Evolutionary conservation across 495 filamentous ascomycete species (phyloP).

Genomic region (Hyaloscypha variabilis): DNA sequence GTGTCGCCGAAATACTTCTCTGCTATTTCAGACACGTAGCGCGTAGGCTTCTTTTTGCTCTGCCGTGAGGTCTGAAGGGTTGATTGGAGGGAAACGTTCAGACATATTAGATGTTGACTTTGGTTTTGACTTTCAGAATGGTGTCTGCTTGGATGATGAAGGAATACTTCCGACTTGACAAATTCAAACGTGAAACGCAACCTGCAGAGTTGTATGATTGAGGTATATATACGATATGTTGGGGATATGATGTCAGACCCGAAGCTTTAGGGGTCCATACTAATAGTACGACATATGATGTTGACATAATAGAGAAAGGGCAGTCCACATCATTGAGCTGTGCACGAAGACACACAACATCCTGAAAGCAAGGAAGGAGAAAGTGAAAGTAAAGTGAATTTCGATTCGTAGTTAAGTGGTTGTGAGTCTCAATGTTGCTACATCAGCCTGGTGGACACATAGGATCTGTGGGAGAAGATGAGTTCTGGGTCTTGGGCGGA

Average conservation of each 20-base stretch:
- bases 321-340: no score
- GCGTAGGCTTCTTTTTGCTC: constrained; percentile 9
- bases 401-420: no score
- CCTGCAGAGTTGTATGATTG: neutral
- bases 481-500: neutral
- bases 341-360: no score
- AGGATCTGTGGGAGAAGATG: no score
- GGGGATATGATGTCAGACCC: neutral
- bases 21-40: neutral
- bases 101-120: neutral
- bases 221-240: neutral
- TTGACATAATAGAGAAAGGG: no score
- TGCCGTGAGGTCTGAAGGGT: neutral
- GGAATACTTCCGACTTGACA: no score
- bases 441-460: no score
- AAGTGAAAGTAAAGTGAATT: no score
- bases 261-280: neutral
- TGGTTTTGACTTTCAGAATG: neutral
- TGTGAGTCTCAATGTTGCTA: no score
- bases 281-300: neutral
- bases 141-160: neutral
- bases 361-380: no score
- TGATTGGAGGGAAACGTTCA: constrained; percentile 7
- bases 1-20: neutral
- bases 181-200: no score